Conservation (phyloP, 75 land plant genomes). For the Pinus albicaulis region DNA sequence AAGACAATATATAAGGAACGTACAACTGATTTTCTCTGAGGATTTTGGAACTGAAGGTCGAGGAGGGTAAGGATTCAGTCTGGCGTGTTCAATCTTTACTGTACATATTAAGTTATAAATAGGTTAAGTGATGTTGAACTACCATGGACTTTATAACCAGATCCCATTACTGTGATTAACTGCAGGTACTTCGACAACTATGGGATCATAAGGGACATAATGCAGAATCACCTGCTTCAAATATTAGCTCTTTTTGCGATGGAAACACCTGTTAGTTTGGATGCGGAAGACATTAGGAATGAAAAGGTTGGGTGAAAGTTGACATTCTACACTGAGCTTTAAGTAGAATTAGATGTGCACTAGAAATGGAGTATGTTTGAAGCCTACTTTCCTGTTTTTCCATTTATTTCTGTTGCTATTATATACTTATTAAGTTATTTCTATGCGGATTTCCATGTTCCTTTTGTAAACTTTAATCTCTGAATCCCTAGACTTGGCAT, state of each 20-base stretch:
- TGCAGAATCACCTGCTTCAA: conserved; percentile 94
- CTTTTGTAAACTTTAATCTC: not conserved
- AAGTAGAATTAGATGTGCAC: not conserved
- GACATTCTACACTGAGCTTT: not conserved
- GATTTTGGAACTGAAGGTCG: conserved; percentile 99
- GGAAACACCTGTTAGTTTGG: conserved; percentile 96
- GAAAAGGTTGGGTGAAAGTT: conserved; percentile 72
- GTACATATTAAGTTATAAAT: not conserved
- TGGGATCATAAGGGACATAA: conserved; percentile 94
- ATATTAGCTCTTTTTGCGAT: conserved; percentile 92
- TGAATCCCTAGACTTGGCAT: not conserved
- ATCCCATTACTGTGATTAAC: not conserved
- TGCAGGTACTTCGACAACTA: conserved; percentile 91
- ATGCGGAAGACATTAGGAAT: conserved; percentile 93
- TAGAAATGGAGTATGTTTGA: not conserved
- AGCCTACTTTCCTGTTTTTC: not conserved
- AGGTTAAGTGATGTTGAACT: conserved; percentile 6
- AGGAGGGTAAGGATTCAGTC: conserved; percentile 71
- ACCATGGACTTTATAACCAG: not conserved
- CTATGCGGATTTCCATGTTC: not conserved
- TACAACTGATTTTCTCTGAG: conserved; percentile 94
- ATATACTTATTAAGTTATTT: too few relatives aligned
- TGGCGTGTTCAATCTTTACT: not conserved
- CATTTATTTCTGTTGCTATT: conserved; percentile 1
- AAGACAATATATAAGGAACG: conserved; percentile 94